These are phyloP conservation scores for Cudoniella acicularis DNA, from an alignment of 495 filamentous ascomycete species.

Conservation along the genomic window DNA sequence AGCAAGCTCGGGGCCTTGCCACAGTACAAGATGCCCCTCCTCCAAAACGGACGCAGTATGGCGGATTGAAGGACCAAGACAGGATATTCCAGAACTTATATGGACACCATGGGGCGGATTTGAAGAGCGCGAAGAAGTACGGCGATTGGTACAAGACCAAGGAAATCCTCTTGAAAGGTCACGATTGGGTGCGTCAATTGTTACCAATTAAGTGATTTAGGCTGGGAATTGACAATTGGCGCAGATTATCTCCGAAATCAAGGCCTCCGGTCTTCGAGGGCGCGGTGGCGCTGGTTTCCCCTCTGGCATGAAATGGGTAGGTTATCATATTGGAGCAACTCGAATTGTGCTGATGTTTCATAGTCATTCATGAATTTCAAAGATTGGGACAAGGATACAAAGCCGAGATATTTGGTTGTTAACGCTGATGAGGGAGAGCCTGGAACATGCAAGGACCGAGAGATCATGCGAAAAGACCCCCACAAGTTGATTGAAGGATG, in stretches of 20 bases:
- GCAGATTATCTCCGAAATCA: slow-evolving; percentile 91
- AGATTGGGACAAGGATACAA: slow-evolving; percentile 97
- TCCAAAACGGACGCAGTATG: slow-evolving; percentile 69
- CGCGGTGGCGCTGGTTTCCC: slow-evolving; percentile 97
- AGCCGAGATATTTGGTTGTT: slow-evolving; percentile 93
- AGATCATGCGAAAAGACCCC: slow-evolving; percentile 99
- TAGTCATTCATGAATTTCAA: slow-evolving; percentile 99
- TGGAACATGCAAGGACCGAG: slow-evolving; percentile 98
- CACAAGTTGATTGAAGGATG: slow-evolving; percentile 98
- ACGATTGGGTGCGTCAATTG: slow-evolving; percentile 75
- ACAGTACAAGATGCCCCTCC: slow-evolving; percentile 78
- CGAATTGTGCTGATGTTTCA: slow-evolving; percentile 4
- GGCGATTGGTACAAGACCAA: slow-evolving; percentile 99
- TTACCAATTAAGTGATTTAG: neutral
- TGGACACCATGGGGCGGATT: slow-evolving; percentile 81
- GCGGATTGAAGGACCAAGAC: slow-evolving; percentile 89
- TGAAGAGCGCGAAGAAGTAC: slow-evolving; percentile 95
- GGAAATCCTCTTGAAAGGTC: slow-evolving; percentile 92
- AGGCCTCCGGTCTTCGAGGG: slow-evolving; percentile 90
- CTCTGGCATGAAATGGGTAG: slow-evolving; percentile 97
- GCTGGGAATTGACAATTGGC: slow-evolving; percentile 14
- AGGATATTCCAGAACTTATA: slow-evolving; percentile 99
- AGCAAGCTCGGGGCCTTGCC: slow-evolving; percentile 67
- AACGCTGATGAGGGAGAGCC: slow-evolving; percentile 99
- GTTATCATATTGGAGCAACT: slow-evolving; percentile 11